Base-by-base conservation (phyloP, 2,329 filamentous ascomycete species). In the Cryphonectria naterciae region DNA sequence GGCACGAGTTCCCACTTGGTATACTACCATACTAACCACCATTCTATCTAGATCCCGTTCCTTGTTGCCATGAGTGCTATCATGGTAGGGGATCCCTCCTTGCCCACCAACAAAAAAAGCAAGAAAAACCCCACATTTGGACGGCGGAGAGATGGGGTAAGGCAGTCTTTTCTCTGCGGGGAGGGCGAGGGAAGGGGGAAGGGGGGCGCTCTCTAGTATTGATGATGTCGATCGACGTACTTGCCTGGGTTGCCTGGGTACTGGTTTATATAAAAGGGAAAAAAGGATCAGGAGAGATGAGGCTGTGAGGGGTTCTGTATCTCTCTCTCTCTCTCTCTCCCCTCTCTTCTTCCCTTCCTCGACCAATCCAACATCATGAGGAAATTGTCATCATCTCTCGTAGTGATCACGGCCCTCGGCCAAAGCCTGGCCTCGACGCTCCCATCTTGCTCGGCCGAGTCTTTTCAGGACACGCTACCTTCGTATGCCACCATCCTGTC, bases 401-500 rank as follows among this genome's bases (percentile, higher is more conserved):
- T 25, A 22, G 7, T 39, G 22, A 39, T 63, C 46, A 68, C 35
- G 25, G 60, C 46, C 60, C 22, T 22, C 25, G 28, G 25, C 19
- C 49, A 37, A 11, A 37, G 58, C 22, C 6, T 64, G 58, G 61
- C 68, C 39, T 46, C 54, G 17, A 35, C 70, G 13, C 37, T 46
- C 8, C 32, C 63, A 8, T 25, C 67, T 2, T 72, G 71, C 62
- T 68, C 71, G 8, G 56, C 68, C 39, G 69, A 41, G 4, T 74
- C 76, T 25, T 75, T 79, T 60, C 71, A 74, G 11, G 62, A 56
- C 11, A 56, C 75, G 25, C 74, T 80, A 5, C 76, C 79, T 4
- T 39, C 72, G 13, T 70, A 76, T 68, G 77, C 77, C 25, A 75
- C 67, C 67, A 72, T 80, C 39, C 77, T 80, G 61, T 75, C 70